phyloP scores from a whole-genome alignment of 116 monocot species.

The Phalaenopsis hybrid region DNA sequence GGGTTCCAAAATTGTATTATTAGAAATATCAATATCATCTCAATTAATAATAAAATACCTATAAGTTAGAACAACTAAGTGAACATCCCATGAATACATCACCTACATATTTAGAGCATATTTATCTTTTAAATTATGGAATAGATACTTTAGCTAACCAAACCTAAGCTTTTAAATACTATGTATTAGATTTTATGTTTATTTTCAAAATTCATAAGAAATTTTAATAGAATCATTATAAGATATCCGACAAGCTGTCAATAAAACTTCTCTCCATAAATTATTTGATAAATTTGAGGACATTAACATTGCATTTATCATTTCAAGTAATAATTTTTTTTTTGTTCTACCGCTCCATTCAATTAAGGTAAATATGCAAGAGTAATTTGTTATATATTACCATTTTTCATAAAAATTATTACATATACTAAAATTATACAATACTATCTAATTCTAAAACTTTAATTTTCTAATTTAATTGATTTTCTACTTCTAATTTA shows the following conservation, averaged over 20 bases:
- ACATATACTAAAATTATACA: too few relatives aligned
- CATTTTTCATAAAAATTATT: too few relatives aligned
- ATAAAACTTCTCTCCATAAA: neutral
- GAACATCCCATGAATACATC: neutral
- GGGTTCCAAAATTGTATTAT: neutral
- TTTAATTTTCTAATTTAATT: too few relatives aligned
- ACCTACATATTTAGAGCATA: neutral
- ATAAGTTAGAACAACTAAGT: neutral
- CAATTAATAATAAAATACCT: neutral
- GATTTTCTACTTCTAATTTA: too few relatives aligned
- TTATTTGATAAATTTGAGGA: too few relatives aligned
- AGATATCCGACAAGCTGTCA: neutral
- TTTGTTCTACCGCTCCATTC: neutral
- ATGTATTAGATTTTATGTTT: too few relatives aligned
- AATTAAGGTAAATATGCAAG: too few relatives aligned
- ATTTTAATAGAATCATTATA: neutral
- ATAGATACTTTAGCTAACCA: neutral
- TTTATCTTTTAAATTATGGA: neutral
- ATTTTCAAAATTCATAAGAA: too few relatives aligned
- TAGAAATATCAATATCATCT: neutral
- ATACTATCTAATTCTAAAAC: too few relatives aligned
- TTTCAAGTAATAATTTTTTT: neutral
- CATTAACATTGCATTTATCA: neutral
- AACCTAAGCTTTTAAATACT: neutral
- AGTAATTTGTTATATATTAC: too few relatives aligned